phyloP scores from a whole-genome alignment of 371 early-diverging fungal genomes.

The Mucor circinelloides region DNA sequence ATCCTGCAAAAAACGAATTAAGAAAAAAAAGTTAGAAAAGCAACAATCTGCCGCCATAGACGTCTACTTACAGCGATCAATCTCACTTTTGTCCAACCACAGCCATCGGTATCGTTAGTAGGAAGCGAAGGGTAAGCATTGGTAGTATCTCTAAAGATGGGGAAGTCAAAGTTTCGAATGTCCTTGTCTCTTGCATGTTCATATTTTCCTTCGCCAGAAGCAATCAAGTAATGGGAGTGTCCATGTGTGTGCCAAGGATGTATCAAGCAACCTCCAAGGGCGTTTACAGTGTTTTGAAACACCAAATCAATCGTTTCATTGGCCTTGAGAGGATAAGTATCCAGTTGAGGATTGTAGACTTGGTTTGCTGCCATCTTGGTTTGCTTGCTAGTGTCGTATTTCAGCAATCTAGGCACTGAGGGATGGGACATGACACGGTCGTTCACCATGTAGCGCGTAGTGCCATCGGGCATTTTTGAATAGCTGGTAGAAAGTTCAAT shows the following conservation, averaged over 20 bases:
- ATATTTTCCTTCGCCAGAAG: conserved; percentile 41
- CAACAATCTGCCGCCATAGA: not conserved
- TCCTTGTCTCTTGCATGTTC: conserved; percentile 23
- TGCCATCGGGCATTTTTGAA: conserved; percentile 14
- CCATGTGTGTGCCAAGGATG: conserved; percentile 57
- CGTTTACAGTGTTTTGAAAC: conserved; percentile 31
- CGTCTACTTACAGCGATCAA: conserved; percentile 33
- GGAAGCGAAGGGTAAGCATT: conserved; percentile 40
- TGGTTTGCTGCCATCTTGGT: not conserved
- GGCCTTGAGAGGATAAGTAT: conserved; percentile 29
- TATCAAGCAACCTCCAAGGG: conserved; percentile 28
- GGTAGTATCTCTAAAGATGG: conserved; percentile 35
- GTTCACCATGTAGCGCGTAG: conserved; percentile 39
- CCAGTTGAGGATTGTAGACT: conserved; percentile 15
- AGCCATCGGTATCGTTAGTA: conserved; percentile 22
- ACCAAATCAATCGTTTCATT: conserved; percentile 44
- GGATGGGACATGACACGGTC: conserved; percentile 15
- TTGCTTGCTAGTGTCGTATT: not conserved
- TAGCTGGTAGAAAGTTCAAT: conserved; percentile 25
- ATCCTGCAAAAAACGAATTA: conserved; percentile 18
- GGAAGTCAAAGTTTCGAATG: conserved; percentile 32
- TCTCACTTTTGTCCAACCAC: conserved; percentile 47
- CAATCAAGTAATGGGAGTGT: conserved; percentile 45
- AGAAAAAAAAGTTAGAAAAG: not conserved
- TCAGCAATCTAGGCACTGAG: not conserved